These are phyloP conservation scores for Pseudogymnoascus destructans DNA, from an alignment of 2,329 filamentous ascomycete genomes.

Conservation along the genomic window DNA sequence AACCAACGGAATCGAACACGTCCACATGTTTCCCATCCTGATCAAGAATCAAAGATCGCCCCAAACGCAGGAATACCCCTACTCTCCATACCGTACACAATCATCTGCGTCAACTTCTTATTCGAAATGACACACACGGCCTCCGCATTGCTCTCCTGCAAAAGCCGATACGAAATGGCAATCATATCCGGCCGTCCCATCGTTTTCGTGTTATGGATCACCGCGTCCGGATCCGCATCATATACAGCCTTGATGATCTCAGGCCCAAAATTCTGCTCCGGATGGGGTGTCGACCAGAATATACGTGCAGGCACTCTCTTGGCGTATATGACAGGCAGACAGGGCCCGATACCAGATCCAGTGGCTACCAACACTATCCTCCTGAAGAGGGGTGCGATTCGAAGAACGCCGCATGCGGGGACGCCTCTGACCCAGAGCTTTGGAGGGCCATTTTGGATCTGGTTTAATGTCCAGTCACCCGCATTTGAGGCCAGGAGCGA, in stretches of 20 bases:
- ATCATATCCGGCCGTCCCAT: conserved; percentile 25
- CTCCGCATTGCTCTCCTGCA: conserved; percentile 23
- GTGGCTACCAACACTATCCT: conserved; percentile 55
- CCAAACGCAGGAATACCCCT: conserved; percentile 27
- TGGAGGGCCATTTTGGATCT: conserved; percentile 48
- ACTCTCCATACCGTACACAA: conserved; percentile 25
- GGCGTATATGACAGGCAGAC: conserved; percentile 29
- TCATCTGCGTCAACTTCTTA: conserved; percentile 22
- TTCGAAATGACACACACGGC: conserved; percentile 29
- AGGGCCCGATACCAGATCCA: conserved; percentile 60
- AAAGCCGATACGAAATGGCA: conserved; percentile 20
- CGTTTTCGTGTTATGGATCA: conserved; percentile 25
- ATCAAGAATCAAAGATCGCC: conserved; percentile 25
- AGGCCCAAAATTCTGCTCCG: conserved; percentile 26
- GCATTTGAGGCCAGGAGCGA: conserved; percentile 59
- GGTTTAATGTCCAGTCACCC: conserved; percentile 58
- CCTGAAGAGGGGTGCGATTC: conserved; percentile 52
- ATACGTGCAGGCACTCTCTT: conserved; percentile 31
- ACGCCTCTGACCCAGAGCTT: conserved; percentile 56
- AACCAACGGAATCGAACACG: neutral
- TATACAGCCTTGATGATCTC: conserved; percentile 21
- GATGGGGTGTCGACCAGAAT: conserved; percentile 27
- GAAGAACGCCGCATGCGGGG: conserved; percentile 53
- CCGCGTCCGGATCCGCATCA: conserved; percentile 23
- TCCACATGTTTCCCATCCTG: neutral